Conservation (phyloP, 805 yeast species). For the Myxozyma kluyveri region DNA sequence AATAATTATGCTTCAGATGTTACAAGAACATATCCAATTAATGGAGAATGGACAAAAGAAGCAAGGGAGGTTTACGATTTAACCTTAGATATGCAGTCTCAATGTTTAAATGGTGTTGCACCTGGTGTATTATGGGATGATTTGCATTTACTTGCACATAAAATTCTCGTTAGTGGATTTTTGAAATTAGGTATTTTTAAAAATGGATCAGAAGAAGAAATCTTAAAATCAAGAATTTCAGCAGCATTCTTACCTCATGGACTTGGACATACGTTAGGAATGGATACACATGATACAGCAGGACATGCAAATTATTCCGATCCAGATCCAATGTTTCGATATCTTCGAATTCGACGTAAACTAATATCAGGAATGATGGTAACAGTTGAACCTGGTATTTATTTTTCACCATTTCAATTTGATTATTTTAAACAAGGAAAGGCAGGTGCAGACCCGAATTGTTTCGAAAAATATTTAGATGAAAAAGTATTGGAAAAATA, state of each 20-base stretch:
- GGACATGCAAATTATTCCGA: constrained; percentile 86
- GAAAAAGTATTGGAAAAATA: constrained; percentile 67
- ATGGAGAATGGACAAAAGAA: constrained; percentile 85
- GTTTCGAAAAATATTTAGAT: constrained; percentile 53
- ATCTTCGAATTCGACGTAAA: constrained; percentile 75
- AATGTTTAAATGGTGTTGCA: constrained; percentile 65
- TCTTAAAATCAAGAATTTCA: constrained; percentile 66
- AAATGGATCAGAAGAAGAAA: constrained; percentile 51
- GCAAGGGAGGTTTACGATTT: constrained; percentile 76
- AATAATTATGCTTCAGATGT: constrained; percentile 88
- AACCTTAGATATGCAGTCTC: constrained; percentile 78
- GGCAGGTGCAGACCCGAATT: constrained; percentile 39
- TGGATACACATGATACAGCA: constrained; percentile 96
- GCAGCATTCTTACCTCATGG: constrained; percentile 93
- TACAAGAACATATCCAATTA: constrained; percentile 90
- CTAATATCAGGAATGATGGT: constrained; percentile 77
- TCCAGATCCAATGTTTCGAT: constrained; percentile 68
- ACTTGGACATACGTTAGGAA: constrained; percentile 85
- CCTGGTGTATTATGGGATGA: constrained; percentile 89
- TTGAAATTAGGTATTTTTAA: constrained; percentile 73
- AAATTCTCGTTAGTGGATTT: constrained; percentile 67
- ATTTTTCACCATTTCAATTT: constrained; percentile 80
- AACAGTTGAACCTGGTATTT: constrained; percentile 93
- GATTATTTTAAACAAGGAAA: constrained; percentile 50
- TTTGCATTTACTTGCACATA: constrained; percentile 76